Base-by-base conservation (phyloP, 805 yeast species). In the Torulaspora quercuum region DNA sequence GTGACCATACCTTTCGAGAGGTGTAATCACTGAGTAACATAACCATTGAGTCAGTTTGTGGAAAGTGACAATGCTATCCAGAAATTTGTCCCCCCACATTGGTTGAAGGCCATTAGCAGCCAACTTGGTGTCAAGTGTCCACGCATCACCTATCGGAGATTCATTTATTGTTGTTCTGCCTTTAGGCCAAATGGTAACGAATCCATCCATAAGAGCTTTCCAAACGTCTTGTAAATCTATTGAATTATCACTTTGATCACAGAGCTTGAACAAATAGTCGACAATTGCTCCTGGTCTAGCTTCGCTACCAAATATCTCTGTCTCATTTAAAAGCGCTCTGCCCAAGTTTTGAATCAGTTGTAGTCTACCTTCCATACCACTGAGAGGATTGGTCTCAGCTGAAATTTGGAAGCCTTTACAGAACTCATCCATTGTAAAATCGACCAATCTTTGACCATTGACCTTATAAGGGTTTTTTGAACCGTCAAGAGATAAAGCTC, bases 1-100 rank as follows among this genome's bases (percentile, higher is more conserved):
- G 36, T 67, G 57, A 3, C 77, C 79, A 41, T 57, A 70, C 11
- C 61, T 56, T 33, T 62, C 64, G 29, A 79, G 58, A 5, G 82
- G 83, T 9, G 69, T 67, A 12, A 78, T 52, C 33, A 78, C 54
- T 1, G 84, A 78, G 51, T 78, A 78, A 13, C 81, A 72, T 7
- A 78, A 61, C 84, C 84, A 78, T 55, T 78, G 85, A 0, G 82
- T 76, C 24, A 79, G 63, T 41, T 79, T 78, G 48, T 78, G 84
- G 57, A 78, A 78, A 2, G 83, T 78, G 11, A 75, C 75, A 30
- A 78, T 69, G 28, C 61, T 60, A 11, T 63, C 58, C 45, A 63
- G 44, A 11, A 21, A 29, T 2, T 37, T 27, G 24, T 66, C 71
- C n/a, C 45, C 35, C 21, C 37, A 28, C 12, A 20, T 11, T 5